Evolutionary conservation across 1,139 yeast genomes (phyloP), one percentile per base, ranked within the genome.

Genomic region (Neolecta irregularis): DNA sequence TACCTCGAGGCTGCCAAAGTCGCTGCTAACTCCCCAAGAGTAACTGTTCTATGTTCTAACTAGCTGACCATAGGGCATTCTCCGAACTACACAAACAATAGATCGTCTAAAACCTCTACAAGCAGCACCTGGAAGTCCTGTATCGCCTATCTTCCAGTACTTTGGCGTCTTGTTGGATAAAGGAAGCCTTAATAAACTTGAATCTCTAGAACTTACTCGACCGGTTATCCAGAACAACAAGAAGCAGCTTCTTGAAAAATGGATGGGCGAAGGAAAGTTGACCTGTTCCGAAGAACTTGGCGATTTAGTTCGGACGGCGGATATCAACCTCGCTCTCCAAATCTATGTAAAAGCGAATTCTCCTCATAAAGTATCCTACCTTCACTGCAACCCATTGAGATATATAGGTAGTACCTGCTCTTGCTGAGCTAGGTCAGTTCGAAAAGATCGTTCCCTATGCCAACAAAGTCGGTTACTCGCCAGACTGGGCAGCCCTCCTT

Each of bases 171-270:
- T 91, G 49, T 69, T 91, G 46, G 98, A 88, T 58, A 77, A 81
- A 60, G 96, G 96, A 26, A 70, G 92, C 35, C 67, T 91, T 52
- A 91, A 91, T 65, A 76, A 81, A 61, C 76, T 76, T 55, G 99
- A 91, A 65, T 77, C 94, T 21, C 69, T 91, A 48, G 98, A 91
- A 58, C 72, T 91, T 48, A 95, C 95, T 13, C 75, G 77, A 54
- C 98, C 98, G 5, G 93, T 91, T 6, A 65, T 91, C 54, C 94
- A 81, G 58, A 96, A 88, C 62, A 93, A 83, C 56, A 79, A 95
- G 56, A 78, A 80, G 52, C 93, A 85, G 43, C 64, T 91, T 46
- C 76, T 88, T 48, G 98, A 91, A 60, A 88, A 85, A 61, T 91
- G 96, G 91, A 71, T 88, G 56, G 77, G 78, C 56, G 96, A 88